Conservation (phyloP, 164 flowering plant species). For the Vitis labrusca region DNA sequence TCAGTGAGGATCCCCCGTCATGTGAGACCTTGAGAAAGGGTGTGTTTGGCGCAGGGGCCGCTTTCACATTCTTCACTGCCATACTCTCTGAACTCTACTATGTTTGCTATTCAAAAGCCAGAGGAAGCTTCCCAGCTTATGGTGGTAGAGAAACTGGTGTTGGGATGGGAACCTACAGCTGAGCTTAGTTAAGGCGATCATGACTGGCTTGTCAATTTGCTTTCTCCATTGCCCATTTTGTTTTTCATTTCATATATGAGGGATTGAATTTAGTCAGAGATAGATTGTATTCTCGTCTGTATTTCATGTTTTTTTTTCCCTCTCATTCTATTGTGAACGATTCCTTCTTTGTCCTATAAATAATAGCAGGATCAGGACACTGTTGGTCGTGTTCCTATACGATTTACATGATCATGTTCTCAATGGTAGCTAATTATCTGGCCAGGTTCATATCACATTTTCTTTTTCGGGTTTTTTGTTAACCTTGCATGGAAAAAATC, state of each 20-base stretch:
- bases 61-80: slow-evolving; percentile 65
- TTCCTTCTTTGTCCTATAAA: neutral
- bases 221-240: slow-evolving; percentile 1
- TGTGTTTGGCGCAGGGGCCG: slow-evolving; percentile 82
- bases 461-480: too few species aligned
- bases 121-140: slow-evolving; percentile 34
- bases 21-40: slow-evolving; percentile 76
- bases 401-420: neutral
- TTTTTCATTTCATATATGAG: slow-evolving; percentile 4
- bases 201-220: neutral
- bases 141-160: slow-evolving; percentile 44
- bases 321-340: neutral
- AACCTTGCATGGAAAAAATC: too few species aligned
- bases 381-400: neutral
- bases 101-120: slow-evolving; percentile 55
- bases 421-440: too few species aligned
- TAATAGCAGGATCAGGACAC: neutral
- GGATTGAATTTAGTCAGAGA: neutral
- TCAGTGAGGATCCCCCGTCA: slow-evolving; percentile 33
- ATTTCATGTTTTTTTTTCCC: neutral
- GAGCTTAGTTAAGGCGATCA: slow-evolving; percentile 5
- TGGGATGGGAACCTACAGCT: slow-evolving; percentile 59
- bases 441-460: too few species aligned
- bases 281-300: neutral
- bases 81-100: slow-evolving; percentile 65